phyloP scores from a whole-genome alignment of 1,284 basidiomycete species.

The Peniophora sp. region DNA sequence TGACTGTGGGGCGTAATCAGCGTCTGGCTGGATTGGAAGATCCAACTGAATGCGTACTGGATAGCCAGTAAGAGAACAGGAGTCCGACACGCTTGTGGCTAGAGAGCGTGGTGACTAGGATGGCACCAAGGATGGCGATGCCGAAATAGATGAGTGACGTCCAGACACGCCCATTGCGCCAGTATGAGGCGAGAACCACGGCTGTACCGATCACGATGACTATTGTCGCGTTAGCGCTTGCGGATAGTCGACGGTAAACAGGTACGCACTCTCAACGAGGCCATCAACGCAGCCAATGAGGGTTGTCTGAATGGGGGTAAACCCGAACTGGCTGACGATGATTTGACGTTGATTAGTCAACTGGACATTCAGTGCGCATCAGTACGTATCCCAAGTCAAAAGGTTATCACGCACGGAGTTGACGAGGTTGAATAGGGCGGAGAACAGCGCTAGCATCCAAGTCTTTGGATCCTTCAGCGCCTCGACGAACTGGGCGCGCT shows the following conservation, averaged over 20 bases:
- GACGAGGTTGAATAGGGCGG: conserved; percentile 55
- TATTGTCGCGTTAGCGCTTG: conserved; percentile 1
- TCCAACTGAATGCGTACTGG: conserved; percentile 36
- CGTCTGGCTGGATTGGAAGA: not conserved
- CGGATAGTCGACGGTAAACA: conserved; percentile 12
- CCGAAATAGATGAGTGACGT: conserved; percentile 54
- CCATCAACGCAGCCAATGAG: conserved; percentile 65
- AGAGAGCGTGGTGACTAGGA: conserved; percentile 59
- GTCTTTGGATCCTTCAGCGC: conserved; percentile 62
- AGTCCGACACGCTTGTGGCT: conserved; percentile 56
- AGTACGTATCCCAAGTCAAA: not conserved
- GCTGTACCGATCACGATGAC: conserved; percentile 55
- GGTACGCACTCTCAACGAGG: conserved; percentile 40
- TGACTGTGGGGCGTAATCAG: conserved; percentile 28
- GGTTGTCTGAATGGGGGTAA: conserved; percentile 56
- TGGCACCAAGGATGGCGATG: conserved; percentile 52
- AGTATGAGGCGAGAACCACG: conserved; percentile 48
- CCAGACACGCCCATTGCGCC: conserved; percentile 51
- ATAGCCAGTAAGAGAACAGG: conserved; percentile 53
- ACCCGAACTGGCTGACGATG: conserved; percentile 66
- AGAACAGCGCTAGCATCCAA: conserved; percentile 62
- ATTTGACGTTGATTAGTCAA: conserved; percentile 64
- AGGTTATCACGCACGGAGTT: conserved; percentile 29
- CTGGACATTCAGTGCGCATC: conserved; percentile 12
- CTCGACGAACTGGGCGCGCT: conserved; percentile 47